These are phyloP conservation scores for Xylaria acuta DNA, from an alignment of 495 filamentous ascomycete genomes.

Conservation along the genomic window DNA sequence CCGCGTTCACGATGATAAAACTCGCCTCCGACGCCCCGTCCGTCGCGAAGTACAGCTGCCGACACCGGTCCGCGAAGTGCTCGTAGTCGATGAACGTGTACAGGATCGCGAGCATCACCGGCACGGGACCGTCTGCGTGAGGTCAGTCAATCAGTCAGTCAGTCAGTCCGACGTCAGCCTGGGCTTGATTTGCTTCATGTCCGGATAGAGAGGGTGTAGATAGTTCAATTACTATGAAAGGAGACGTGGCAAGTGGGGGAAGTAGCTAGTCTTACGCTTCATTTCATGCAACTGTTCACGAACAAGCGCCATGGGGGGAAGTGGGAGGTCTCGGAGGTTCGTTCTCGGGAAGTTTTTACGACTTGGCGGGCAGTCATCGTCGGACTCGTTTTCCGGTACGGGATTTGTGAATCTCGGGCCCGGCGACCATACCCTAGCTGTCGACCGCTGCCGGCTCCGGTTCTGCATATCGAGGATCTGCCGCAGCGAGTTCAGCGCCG, in stretches of 20 bases:
- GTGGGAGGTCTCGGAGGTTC: slow-evolving; percentile 55
- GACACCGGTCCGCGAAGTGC: slow-evolving; percentile 64
- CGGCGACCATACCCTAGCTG: slow-evolving; percentile 13
- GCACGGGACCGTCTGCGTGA: slow-evolving; percentile 40
- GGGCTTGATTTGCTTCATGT: neutral
- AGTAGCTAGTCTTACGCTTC: slow-evolving; percentile 41
- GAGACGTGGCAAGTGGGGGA: neutral
- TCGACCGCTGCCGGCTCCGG: slow-evolving; percentile 31
- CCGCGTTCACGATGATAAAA: slow-evolving; percentile 63
- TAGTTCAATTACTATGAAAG: neutral
- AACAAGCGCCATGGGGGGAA: slow-evolving; percentile 62
- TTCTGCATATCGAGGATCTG: slow-evolving; percentile 62
- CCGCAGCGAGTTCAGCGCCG: slow-evolving; percentile 63
- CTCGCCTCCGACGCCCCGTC: slow-evolving; percentile 62
- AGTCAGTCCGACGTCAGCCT: too few relatives aligned
- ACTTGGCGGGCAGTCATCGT: neutral
- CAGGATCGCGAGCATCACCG: slow-evolving; percentile 47
- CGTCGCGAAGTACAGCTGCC: slow-evolving; percentile 64
- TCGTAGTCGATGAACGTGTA: slow-evolving; percentile 55
- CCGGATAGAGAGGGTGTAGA: neutral
- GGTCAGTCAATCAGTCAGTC: neutral
- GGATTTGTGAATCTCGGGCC: slow-evolving; percentile 21
- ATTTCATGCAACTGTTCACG: slow-evolving; percentile 57
- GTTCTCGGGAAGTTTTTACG: slow-evolving; percentile 47
- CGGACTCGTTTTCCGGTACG: slow-evolving; percentile 12